phyloP scores from a whole-genome alignment of 1,139 yeast genomes.

The Kluyveromyces marxianus region DNA sequence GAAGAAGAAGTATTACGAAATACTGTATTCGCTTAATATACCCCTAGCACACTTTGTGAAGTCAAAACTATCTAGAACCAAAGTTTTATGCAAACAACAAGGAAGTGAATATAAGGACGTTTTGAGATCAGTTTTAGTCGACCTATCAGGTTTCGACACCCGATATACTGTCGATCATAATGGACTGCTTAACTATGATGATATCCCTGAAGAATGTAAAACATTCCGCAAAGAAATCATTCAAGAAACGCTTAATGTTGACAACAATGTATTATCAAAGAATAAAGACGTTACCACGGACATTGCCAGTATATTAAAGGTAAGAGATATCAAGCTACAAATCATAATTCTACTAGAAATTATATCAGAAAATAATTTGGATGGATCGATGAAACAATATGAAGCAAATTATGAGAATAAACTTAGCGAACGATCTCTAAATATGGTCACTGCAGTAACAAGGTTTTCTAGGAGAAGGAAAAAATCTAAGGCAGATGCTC shows the following conservation, averaged over 20 bases:
- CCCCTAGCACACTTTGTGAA: conserved; percentile 30
- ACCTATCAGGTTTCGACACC: conserved; percentile 18
- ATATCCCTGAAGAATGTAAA: conserved; percentile 1
- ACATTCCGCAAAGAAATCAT: conserved; percentile 4
- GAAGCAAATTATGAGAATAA: conserved; percentile 20
- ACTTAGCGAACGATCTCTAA: conserved; percentile 33
- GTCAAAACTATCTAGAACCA: conserved; percentile 23
- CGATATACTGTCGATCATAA: conserved; percentile 13
- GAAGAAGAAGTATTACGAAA: conserved; percentile 23
- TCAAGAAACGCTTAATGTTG: background rate
- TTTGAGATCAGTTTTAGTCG: conserved; percentile 12
- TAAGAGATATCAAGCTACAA: conserved; percentile 65
- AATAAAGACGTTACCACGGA: conserved; percentile 7
- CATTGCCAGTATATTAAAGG: conserved; percentile 34
- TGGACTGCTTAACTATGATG: conserved; percentile 5
- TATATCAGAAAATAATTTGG: conserved; percentile 26
- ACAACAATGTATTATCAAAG: background rate
- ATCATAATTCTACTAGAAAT: conserved; percentile 49
- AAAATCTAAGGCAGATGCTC: conserved; percentile 22
- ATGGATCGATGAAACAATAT: conserved; percentile 26
- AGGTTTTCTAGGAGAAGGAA: conserved; percentile 6
- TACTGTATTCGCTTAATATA: conserved; percentile 18
- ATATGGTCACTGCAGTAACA: conserved; percentile 30
- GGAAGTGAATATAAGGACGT: conserved; percentile 12
- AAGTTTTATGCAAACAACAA: conserved; percentile 18